Conservation (phyloP, 176 grass and related monocot species). For the Ensete glaucum region DNA sequence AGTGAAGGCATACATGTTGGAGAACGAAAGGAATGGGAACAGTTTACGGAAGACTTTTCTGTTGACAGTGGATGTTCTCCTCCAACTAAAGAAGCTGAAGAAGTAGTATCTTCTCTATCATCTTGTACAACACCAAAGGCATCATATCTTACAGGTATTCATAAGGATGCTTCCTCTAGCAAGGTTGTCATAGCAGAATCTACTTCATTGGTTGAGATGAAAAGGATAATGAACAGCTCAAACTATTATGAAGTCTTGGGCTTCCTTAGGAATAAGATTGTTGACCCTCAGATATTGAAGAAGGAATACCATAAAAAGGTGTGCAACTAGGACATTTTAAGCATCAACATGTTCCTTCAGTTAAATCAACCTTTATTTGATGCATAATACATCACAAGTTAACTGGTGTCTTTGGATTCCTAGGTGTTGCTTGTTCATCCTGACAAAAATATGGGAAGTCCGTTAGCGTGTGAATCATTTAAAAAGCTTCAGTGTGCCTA, state of each 20-base stretch:
- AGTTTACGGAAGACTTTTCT: slow-evolving; percentile 55
- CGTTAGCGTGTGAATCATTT: slow-evolving; percentile 86
- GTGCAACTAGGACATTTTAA: slow-evolving; percentile 1
- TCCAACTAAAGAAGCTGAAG: slow-evolving; percentile 59
- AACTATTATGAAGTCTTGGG: slow-evolving; percentile 94
- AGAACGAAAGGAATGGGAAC: slow-evolving; percentile 51
- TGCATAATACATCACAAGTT: slow-evolving; percentile 1
- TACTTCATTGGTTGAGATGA: slow-evolving; percentile 81
- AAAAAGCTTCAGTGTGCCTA: slow-evolving; percentile 99
- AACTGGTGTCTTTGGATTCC: slow-evolving; percentile 29
- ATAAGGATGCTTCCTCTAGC: slow-evolving; percentile 59
- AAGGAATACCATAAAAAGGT: slow-evolving; percentile 81
- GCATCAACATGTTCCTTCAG: neutral
- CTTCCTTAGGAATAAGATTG: slow-evolving; percentile 32
- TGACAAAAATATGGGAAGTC: slow-evolving; percentile 92
- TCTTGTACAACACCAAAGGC: slow-evolving; percentile 47
- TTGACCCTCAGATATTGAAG: slow-evolving; percentile 51
- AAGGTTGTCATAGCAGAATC: slow-evolving; percentile 57
- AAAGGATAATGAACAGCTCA: slow-evolving; percentile 67
- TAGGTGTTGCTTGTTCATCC: slow-evolving; percentile 94
- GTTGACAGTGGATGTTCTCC: slow-evolving; percentile 49
- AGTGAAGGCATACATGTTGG: slow-evolving; percentile 37
- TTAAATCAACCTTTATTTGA: neutral
- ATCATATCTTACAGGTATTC: slow-evolving; percentile 52
- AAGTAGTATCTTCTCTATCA: slow-evolving; percentile 41